phyloP scores from a whole-genome alignment of 108 stramenopile genomes.

The Stephanodiscus minutulus region DNA sequence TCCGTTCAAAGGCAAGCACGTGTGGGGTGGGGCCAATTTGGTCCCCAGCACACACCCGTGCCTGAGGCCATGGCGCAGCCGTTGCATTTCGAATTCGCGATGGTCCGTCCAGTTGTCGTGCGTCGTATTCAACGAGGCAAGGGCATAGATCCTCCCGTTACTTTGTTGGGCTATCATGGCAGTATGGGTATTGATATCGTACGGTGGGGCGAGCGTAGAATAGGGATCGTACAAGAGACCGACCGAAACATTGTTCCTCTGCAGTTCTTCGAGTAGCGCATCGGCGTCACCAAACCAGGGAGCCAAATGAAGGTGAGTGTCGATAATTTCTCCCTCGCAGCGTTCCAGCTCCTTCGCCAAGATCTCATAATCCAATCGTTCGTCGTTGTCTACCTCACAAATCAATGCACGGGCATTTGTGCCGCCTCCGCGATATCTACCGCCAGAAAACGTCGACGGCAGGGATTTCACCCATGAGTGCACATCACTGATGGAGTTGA shows the following conservation, averaged over 20 bases:
- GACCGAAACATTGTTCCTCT: constrained; percentile 22
- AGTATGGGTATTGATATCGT: constrained; percentile 27
- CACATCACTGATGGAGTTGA: not conserved
- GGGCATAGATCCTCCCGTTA: constrained; percentile 14
- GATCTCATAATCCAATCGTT: not conserved
- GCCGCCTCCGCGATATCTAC: not conserved
- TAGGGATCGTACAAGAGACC: constrained; percentile 40
- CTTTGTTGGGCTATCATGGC: constrained; percentile 18
- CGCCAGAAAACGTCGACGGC: too few species aligned
- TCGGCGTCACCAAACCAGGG: constrained; percentile 33
- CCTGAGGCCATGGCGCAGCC: constrained; percentile 15
- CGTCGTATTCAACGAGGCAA: constrained; percentile 45
- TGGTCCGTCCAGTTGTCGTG: constrained; percentile 40
- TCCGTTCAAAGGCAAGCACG: constrained; percentile 25
- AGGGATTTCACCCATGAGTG: too few species aligned
- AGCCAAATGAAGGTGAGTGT: constrained; percentile 36
- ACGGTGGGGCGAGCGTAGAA: constrained; percentile 16
- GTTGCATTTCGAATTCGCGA: constrained; percentile 26
- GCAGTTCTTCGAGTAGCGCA: constrained; percentile 17
- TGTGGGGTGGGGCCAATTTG: constrained; percentile 39
- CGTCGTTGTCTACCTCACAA: not conserved
- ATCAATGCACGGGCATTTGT: not conserved
- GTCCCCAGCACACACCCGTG: constrained; percentile 19
- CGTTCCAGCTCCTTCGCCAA: constrained; percentile 13
- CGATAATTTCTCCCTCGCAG: constrained; percentile 47